phyloP scores from a whole-genome alignment of 148 eudicot species.

The Spergularia marina region DNA sequence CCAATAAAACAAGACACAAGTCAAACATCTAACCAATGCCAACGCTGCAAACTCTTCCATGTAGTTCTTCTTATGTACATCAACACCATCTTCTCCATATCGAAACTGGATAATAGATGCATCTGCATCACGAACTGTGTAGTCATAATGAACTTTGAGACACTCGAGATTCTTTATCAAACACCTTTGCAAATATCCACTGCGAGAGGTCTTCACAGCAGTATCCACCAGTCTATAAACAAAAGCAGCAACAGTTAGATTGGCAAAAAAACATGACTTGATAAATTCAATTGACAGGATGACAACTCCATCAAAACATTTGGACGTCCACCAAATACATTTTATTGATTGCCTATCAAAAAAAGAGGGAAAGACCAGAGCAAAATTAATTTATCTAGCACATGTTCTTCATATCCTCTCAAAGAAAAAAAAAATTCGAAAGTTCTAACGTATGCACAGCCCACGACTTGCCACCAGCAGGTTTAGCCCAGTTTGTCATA shows the following conservation, averaged over 20 bases:
- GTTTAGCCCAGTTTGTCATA: too few relatives aligned
- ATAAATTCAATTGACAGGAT: neutral
- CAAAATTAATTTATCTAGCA: neutral
- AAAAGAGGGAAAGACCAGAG: neutral
- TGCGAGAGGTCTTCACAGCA: constrained; percentile 97
- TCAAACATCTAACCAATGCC: constrained; percentile 47
- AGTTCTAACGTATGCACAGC: too few relatives aligned
- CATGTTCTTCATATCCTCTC: too few relatives aligned
- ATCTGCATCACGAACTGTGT: constrained; percentile 96
- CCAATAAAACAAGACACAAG: neutral
- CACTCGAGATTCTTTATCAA: constrained; percentile 84
- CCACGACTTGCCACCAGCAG: too few relatives aligned
- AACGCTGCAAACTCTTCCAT: constrained; percentile 78
- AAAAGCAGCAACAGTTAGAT: constrained; percentile 4
- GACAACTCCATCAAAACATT: neutral
- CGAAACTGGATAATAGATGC: constrained; percentile 85
- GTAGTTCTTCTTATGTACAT: constrained; percentile 81
- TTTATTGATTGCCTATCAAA: neutral
- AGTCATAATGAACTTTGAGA: constrained; percentile 86
- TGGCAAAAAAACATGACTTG: neutral
- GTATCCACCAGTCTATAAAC: constrained; percentile 81
- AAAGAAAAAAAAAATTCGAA: too few relatives aligned
- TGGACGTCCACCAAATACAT: neutral
- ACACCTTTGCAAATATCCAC: constrained; percentile 97
- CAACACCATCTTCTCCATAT: constrained; percentile 98